Percentiles rank a stretch among this genome's conserved stretches.
Evolutionary conservation across 2,329 filamentous ascomycete species (phyloP).

Genomic region (Allantophomopsis cytisporea): DNA sequence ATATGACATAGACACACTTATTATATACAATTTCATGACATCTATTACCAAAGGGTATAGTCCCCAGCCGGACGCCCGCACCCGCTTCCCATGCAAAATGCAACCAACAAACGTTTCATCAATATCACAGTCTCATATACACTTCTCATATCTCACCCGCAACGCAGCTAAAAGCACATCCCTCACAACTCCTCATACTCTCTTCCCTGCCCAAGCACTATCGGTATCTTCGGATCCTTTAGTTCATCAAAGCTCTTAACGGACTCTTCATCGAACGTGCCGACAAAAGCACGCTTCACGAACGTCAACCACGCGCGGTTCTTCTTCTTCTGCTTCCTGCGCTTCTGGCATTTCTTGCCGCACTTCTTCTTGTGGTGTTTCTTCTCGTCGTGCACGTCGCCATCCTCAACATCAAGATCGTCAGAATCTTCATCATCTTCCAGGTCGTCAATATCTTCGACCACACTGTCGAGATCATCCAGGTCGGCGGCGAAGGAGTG

Average conservation of each 20-base stretch:
- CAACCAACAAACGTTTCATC: no score
- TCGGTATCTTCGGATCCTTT: no score
- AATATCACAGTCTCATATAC: no score
- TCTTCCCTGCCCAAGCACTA: no score
- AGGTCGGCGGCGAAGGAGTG: constrained; percentile 12
- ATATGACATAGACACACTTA: no score
- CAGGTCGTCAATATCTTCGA: constrained; percentile 14
- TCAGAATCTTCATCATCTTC: constrained; percentile 11
- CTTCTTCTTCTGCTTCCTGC: constrained; percentile 32
- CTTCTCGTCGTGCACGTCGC: constrained; percentile 9
- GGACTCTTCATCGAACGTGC: constrained; percentile 52
- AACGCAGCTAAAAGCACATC: no score
- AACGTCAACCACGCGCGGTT: constrained; percentile 71
- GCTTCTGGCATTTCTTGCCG: constrained; percentile 19
- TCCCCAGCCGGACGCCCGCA: no score
- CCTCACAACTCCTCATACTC: no score
- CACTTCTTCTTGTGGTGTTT: constrained; percentile 23
- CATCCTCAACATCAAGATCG: constrained; percentile 15
- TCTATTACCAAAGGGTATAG: no score
- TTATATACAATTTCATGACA: no score
- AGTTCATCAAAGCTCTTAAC: constrained; percentile 24
- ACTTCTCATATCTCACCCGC: no score
- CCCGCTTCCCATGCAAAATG: no score
- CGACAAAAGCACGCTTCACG: constrained; percentile 65
- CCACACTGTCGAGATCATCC: constrained; percentile 15